phyloP scores from a whole-genome alignment of 352 stramenopile genomes.

The Globisporangium nagaii region DNA sequence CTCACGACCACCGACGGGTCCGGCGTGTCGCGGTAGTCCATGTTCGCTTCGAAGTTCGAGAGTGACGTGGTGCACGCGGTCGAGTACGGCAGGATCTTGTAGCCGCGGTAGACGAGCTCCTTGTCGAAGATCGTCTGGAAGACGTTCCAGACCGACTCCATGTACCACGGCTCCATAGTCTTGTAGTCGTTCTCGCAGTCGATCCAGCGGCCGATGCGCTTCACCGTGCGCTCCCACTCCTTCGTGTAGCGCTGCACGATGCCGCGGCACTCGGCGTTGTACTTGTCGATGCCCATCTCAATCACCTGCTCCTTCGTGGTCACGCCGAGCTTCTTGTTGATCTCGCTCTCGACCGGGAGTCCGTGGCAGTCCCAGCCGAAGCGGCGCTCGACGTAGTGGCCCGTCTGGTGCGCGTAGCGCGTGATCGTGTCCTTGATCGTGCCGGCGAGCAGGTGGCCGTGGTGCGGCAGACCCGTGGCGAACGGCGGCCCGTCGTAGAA shows the following conservation, averaged over 20 bases:
- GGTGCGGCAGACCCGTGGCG: constrained; percentile 97
- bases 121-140: constrained; percentile 99
- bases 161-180: constrained; percentile 99
- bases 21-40: constrained; percentile 99
- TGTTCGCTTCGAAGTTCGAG: constrained; percentile 99
- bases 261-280: constrained; percentile 97
- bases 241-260: constrained; percentile 98
- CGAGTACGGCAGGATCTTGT: constrained; percentile 99
- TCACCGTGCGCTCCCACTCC: constrained; percentile 98
- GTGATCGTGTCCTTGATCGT: constrained; percentile 99
- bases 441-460: constrained; percentile 97
- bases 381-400: constrained; percentile 94
- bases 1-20: constrained; percentile 97
- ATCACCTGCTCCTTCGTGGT: constrained; percentile 97
- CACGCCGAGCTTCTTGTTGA: constrained; percentile 99
- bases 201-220: constrained; percentile 98
- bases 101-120: constrained; percentile 98
- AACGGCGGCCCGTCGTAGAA: constrained; percentile 99
- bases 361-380: constrained; percentile 99
- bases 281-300: constrained; percentile 97
- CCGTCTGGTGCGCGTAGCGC: constrained; percentile 98
- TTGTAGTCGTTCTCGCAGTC: constrained; percentile 99
- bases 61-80: constrained; percentile 97
- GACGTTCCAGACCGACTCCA: constrained; percentile 99
- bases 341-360: constrained; percentile 98